Evolutionary conservation across 768 basidiomycete species (phyloP), one percentile per base, ranked within the genome.

Genomic region (Macrolepiota albuminosa): DNA sequence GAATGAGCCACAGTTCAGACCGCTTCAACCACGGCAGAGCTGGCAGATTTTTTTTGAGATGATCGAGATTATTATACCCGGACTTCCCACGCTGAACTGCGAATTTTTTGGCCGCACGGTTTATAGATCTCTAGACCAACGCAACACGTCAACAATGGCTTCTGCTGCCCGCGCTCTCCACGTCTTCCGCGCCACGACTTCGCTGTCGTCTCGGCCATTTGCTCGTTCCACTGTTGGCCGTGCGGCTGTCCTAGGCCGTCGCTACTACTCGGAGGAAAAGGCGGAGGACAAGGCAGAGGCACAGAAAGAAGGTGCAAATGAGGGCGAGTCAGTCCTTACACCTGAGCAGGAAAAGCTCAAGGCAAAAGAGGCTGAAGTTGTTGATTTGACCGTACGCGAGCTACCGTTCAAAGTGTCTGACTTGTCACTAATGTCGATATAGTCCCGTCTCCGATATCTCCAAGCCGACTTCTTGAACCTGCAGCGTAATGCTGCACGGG

Each of bases 381-480:
- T 82, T n/a, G 93, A 94, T 72, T 78, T 94, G 61, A 92, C 87
- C 63, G 93, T 94, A 67, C 66, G 89, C 76, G 40, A 55, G 46
- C 39, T 24, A 21, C 34, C 11, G 16, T 34, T 16, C 36, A 18
- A 29, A 6, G 47, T 14, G 2, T 3, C 39, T 18, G 7, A 33
- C 13, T 45, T 34, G n/a, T 54, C 53, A 57, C 59, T 63, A 51
- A 64, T 59, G 26, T 33, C 18, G 18, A 9, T 42, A 21, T 72
- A 97, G 96, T 82, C 87, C 71, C 91, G 94, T 63, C 80, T 97
- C 66, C 87, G 90, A 50, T 97, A 98, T 71, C 80, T 92, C 59
- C 89, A 95, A 70, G 97, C 97, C 67, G 97, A 99, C 76, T 95
- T 94, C 75, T 77, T 96, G 47, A 99, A 98, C 73, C 81, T 97